Base-by-base conservation (phyloP, 2,329 filamentous ascomycete species). In the Nigrospora osmanthi region DNA sequence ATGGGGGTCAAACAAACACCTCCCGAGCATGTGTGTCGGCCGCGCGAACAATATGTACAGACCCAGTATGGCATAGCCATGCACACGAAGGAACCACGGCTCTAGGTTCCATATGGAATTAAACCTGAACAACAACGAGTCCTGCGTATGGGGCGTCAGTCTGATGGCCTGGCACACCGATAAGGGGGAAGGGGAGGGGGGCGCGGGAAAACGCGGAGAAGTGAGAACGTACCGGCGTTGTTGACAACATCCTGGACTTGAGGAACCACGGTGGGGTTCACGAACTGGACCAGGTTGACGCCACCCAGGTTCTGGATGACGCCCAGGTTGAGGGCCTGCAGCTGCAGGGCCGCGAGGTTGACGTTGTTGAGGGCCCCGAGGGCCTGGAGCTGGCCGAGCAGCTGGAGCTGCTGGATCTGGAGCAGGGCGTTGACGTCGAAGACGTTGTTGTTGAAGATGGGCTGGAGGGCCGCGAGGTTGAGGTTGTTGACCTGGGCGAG, bases 351-450 rank as follows among this genome's bases (percentile, higher is more conserved):
- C 48, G 64, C 52, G 43, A 75, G 54, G 57, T 75, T 65, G 56
- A 75, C 63, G 61, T 68, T 67, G 63, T 70, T 66, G 61, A 67
- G 59, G 52, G 62, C 48, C 48, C 65, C 65, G 49, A 71, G 63
- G 52, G 62, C 53, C 48, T 61, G 54, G 46, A 76, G 65, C 50
- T 61, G 55, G 4, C 54, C 49, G 43, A 61, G 52, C 19, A 58
- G 49, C 44, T 55, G 55, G 34, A 60, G 47, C 53, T 61, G 58
- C 52, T 61, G 58, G 43, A 69, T 61, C 52, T 62, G 60, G 38
- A 75, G 63, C 49, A 76, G 59, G 15, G 61, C 52, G 64, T 74
- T 72, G 63, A 75, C 53, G 49, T 63, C 61, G 52, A 73, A 66
- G 45, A 68, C 65, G 58, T 75, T 70, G 63, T 68, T 65, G 48